phyloP scores from a whole-genome alignment of 768 basidiomycete genomes.

The Xanthoconium stramineum region DNA sequence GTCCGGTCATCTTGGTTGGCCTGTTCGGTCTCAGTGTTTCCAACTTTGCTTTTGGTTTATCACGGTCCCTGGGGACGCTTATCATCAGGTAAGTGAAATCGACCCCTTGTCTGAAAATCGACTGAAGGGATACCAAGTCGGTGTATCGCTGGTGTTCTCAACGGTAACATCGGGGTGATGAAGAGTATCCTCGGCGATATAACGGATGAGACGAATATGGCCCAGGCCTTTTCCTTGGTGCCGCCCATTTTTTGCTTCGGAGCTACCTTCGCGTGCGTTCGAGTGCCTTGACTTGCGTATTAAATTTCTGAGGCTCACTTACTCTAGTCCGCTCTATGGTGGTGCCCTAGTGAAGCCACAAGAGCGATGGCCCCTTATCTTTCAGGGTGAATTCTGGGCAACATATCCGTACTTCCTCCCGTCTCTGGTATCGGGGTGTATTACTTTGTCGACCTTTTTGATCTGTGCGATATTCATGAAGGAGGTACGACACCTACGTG shows the following conservation, averaged over 20 bases:
- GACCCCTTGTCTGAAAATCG: background rate
- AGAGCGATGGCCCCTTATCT: slow-evolving; percentile 49
- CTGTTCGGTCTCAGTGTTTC: slow-evolving; percentile 50
- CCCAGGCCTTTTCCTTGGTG: background rate
- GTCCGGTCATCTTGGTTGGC: slow-evolving; percentile 57
- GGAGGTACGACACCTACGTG: slow-evolving; percentile 25
- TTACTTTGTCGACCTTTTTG: slow-evolving; percentile 12
- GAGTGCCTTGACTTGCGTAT: background rate
- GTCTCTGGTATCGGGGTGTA: slow-evolving; percentile 21
- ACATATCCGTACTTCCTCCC: slow-evolving; percentile 38
- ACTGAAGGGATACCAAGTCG: slow-evolving; percentile 25
- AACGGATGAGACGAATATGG: background rate
- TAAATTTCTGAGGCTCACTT: slow-evolving; percentile 2
- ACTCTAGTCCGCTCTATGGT: slow-evolving; percentile 61
- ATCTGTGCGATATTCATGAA: slow-evolving; percentile 24
- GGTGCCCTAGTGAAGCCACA: slow-evolving; percentile 54
- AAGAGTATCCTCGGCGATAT: background rate
- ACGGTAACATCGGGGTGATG: slow-evolving; percentile 44
- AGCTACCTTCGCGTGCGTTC: background rate
- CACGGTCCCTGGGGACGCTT: slow-evolving; percentile 50
- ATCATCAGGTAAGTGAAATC: slow-evolving; percentile 47
- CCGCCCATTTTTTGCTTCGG: background rate
- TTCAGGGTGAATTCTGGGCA: slow-evolving; percentile 39
- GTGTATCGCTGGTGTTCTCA: slow-evolving; percentile 35
- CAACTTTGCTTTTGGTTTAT: slow-evolving; percentile 61